A percentile compares a stretch with the other conserved stretches of the same genome.
Evolutionary conservation across 163 green algal genomes (phyloP).

Genomic region (Coccomyxa subellipsoidea): DNA sequence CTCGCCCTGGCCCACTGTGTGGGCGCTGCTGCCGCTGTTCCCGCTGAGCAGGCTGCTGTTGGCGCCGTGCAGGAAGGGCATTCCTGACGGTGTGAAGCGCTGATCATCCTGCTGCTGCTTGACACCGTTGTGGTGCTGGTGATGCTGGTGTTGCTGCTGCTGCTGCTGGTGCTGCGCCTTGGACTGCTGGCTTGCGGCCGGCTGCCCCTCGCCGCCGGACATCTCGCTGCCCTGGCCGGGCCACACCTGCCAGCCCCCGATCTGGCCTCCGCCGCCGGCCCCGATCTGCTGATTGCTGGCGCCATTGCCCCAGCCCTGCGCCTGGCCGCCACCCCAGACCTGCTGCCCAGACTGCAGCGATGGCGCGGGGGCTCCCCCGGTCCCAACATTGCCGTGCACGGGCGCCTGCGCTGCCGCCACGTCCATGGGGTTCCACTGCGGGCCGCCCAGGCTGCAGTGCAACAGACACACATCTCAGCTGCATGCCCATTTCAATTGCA

Average conservation of each 20-base stretch:
- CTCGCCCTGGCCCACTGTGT: neutral
- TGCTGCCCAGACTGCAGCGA: neutral
- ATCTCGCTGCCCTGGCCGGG: neutral
- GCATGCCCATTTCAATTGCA: too few species aligned
- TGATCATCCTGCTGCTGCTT: neutral
- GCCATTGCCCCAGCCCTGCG: neutral
- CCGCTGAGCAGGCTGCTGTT: slow-evolving; percentile 3
- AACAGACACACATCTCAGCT: neutral
- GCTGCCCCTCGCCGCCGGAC: neutral
- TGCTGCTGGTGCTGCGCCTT: neutral
- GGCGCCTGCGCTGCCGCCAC: neutral
- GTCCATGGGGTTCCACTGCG: neutral
- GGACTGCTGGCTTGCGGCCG: neutral
- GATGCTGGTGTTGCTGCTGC: neutral
- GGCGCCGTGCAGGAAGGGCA: neutral
- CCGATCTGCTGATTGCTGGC: neutral
- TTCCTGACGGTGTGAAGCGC: neutral
- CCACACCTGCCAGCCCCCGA: neutral
- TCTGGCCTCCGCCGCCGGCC: neutral
- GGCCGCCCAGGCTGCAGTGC: neutral
- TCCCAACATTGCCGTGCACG: neutral
- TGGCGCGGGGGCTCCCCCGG: too few species aligned
- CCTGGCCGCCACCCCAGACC: too few species aligned
- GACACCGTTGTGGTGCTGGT: neutral
- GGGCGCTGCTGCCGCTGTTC: neutral